These are phyloP conservation scores for Orobanche coerulescens DNA, from an alignment of 257 asterid genomes.

Conservation along the genomic window DNA sequence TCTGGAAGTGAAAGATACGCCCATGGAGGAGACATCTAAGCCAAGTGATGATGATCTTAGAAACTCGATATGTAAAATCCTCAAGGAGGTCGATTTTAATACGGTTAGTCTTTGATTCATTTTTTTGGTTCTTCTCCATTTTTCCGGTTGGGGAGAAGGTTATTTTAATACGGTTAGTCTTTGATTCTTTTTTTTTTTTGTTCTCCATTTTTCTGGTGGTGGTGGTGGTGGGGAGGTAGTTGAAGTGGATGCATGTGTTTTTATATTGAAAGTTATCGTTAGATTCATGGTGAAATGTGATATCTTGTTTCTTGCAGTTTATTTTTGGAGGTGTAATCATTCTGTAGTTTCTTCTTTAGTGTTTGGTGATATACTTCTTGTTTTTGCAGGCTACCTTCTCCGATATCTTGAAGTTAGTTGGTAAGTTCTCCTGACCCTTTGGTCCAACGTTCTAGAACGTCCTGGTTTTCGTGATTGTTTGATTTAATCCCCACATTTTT, in stretches of 20 bases:
- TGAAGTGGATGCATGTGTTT: not conserved
- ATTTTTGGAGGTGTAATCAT: not conserved
- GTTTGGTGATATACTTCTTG: constrained; percentile 3
- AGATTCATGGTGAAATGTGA: not conserved
- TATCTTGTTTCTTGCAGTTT: constrained; percentile 7
- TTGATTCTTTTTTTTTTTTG: not conserved
- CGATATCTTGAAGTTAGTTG: constrained; percentile 81
- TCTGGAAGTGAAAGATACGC: constrained; percentile 37
- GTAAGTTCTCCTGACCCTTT: constrained; percentile 31
- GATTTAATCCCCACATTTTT: not conserved
- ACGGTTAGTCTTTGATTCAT: constrained; percentile 33
- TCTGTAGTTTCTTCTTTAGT: not conserved
- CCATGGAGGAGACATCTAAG: constrained; percentile 32
- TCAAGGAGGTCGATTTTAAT: constrained; percentile 60
- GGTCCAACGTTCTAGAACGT: not conserved
- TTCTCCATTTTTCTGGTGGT: not conserved
- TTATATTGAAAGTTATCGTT: not conserved
- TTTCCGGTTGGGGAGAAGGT: not conserved
- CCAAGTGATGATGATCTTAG: constrained; percentile 49
- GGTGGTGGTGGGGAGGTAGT: not conserved
- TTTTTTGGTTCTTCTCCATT: constrained; percentile 2
- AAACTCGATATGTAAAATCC: constrained; percentile 37
- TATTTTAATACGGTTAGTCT: not conserved
- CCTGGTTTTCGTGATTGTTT: constrained; percentile 1
- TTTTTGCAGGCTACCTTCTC: constrained; percentile 87